Base-by-base conservation (phyloP, 257 asterid species). In the Nemophila menziesii region DNA sequence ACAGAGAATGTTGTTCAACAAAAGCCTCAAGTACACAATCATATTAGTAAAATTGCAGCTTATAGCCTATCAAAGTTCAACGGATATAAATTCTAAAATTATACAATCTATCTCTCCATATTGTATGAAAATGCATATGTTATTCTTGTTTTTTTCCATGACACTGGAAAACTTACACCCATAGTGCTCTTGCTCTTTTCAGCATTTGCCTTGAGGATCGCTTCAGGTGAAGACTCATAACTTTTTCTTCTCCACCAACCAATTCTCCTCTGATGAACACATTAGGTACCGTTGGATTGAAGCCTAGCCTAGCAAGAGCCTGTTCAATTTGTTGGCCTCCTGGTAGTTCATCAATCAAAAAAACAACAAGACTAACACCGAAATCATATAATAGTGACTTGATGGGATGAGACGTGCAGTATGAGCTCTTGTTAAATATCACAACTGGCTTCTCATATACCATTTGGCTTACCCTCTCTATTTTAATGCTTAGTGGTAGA, bases 211-310 rank as follows among this genome's bases (percentile, higher is more conserved):
- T n/a, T n/a, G n/a, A n/a, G n/a, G n/a, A n/a, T n/a, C n/a, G n/a
- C n/a, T n/a, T n/a, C n/a, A n/a, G n/a, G n/a, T 84, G 95, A 62
- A 77, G 93, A 38, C 74, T 71, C 87, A 75, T 80, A 43, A 84
- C 54, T 67, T 84, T 93, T 37, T 70, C 71, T 11, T 72, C 77
- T 22, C n/a, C n/a, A n/a, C n/a, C n/a, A n/a, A n/a, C n/a, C n/a
- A n/a, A n/a, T n/a, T n/a, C n/a, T n/a, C 93, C 95, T 0, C 81
- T 82, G 9, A 84, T 73, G 73, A 77, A 84, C 53, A 84, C 79
- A 2, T 73, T 84, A 0, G 93, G 95, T 8, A 67, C 64, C 0
- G 72, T 39, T 0, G 93, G 80, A 44, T 60, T 74, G 43, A 75
- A 63, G 0, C 92, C 92, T 5, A 53, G 57, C 29, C 61, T 57